These are phyloP conservation scores for Chalciporus sphaerocephalus DNA, from an alignment of 768 basidiomycete genomes.

Conservation along the genomic window DNA sequence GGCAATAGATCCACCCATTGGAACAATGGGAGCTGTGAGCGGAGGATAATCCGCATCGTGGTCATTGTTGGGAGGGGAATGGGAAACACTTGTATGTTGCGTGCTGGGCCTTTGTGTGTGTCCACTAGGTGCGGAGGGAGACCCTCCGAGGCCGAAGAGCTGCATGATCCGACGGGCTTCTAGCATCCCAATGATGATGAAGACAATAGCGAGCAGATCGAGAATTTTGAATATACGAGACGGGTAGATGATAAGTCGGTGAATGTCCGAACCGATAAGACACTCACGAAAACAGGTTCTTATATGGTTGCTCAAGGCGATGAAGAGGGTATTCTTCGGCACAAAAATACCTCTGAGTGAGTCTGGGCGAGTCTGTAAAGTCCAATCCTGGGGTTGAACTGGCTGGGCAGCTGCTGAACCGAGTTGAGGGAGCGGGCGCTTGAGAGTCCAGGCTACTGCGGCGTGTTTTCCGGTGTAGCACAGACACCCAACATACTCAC, in stretches of 20 bases:
- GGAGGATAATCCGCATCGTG: slow-evolving; percentile 27
- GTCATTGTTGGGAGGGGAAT: slow-evolving; percentile 7
- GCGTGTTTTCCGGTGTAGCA: slow-evolving; percentile 24
- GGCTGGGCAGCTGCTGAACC: too few species aligned
- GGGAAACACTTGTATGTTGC: slow-evolving; percentile 21
- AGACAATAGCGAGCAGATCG: slow-evolving; percentile 17
- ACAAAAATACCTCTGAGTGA: slow-evolving; percentile 15
- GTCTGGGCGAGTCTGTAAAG: slow-evolving; percentile 1
- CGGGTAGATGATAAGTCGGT: slow-evolving; percentile 12
- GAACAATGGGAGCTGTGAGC: slow-evolving; percentile 29
- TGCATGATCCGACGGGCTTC: slow-evolving; percentile 32
- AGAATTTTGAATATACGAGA: slow-evolving; percentile 24
- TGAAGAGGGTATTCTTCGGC: slow-evolving; percentile 14
- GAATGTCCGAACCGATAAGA: slow-evolving; percentile 9
- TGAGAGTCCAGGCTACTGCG: slow-evolving; percentile 15
- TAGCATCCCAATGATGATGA: slow-evolving; percentile 30
- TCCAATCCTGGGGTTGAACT: slow-evolving; percentile 4
- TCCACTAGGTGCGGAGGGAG: slow-evolving; percentile 14
- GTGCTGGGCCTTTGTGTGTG: slow-evolving; percentile 23
- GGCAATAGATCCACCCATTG: slow-evolving; percentile 27
- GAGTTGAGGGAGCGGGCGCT: slow-evolving; percentile 1
- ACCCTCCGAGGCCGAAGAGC: slow-evolving; percentile 28
- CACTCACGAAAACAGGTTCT: slow-evolving; percentile 16
- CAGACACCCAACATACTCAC: slow-evolving; percentile 19
- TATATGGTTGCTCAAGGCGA: slow-evolving; percentile 30